These are phyloP conservation scores for Iris pallida DNA, from an alignment of 116 monocot genomes.

Conservation along the genomic window DNA sequence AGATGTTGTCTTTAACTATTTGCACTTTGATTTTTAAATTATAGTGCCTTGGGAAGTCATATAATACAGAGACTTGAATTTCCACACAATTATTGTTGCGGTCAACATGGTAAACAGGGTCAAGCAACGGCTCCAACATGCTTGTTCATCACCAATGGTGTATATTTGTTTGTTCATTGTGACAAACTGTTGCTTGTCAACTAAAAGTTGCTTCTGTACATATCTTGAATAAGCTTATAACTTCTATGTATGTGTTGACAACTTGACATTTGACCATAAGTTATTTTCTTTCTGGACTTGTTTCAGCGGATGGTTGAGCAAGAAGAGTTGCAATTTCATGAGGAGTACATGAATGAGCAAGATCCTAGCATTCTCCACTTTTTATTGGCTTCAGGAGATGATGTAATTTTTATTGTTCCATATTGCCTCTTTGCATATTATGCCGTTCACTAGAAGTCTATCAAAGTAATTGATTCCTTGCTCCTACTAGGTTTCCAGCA, in stretches of 20 bases:
- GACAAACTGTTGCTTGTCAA: too few relatives aligned
- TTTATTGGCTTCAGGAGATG: conserved; percentile 95
- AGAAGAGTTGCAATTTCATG: conserved; percentile 88
- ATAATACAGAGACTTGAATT: too few relatives aligned
- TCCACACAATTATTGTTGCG: too few relatives aligned
- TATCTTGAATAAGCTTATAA: neutral
- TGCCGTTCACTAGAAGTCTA: neutral
- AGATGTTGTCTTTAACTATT: neutral
- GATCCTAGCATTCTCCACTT: conserved; percentile 99
- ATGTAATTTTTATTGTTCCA: conserved; percentile 34
- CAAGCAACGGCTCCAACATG: too few relatives aligned
- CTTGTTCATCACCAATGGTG: too few relatives aligned
- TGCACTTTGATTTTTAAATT: too few relatives aligned
- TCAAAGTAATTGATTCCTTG: neutral
- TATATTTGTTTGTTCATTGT: too few relatives aligned
- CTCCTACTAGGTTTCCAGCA: conserved; percentile 73
- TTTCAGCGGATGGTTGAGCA: conserved; percentile 83
- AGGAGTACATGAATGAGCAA: conserved; percentile 94
- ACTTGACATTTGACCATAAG: neutral
- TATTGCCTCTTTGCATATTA: neutral
- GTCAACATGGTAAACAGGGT: too few relatives aligned
- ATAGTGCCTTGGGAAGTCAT: too few relatives aligned
- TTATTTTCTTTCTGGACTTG: conserved; percentile 1
- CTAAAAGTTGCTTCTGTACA: too few relatives aligned
- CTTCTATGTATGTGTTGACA: neutral